Base-by-base conservation (phyloP, 169 alveolate genomes). In the Theileria parva region DNA sequence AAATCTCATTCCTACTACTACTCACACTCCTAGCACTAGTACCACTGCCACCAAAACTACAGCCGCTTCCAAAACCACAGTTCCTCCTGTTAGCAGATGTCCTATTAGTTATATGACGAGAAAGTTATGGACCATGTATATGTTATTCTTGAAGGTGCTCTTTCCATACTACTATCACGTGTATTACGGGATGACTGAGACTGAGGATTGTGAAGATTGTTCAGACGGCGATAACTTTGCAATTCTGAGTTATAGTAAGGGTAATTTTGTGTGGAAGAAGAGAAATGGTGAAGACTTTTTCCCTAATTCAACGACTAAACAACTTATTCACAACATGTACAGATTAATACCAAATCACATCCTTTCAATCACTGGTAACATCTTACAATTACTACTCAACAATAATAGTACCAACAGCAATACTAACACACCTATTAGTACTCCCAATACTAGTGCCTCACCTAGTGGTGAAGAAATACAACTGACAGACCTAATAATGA, bases 341-440 rank as follows among this genome's bases (percentile, higher is more conserved):
- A 53, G 28, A 12, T 13, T 81, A 12, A 32, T 21, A 74, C 61
- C 21, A 6, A 39, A 53, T 50, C 65, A 70, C 66, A 55, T 77
- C 0, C 76, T 81, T 27, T 81, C 85, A 28, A 27, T 81, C 25
- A 81, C 88, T 8, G 88, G 88, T 11, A 75, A 83, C 25, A 53
- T 84, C 17, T 17, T 81, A 0, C 85, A 81, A 28, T 68, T 63
- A 8, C 74, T 81, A 30, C 25, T 81, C 32, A 53, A 30, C 23
- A 39, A 15, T 21, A 57, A 19, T 19, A 57, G 61, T 53, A 19
- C 19, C 61, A 17, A 17, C 4, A 53, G 25, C 61, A 53, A 1
- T 6, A 2, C 61, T 2, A 53, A 25, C 8, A 25, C 57, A 19
- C 27, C 32, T 44, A 55, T 15, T 5, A 55, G 12, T 55, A 25